phyloP scores from a whole-genome alignment of 352 stramenopile species.

The Pythium aristosporum region DNA sequence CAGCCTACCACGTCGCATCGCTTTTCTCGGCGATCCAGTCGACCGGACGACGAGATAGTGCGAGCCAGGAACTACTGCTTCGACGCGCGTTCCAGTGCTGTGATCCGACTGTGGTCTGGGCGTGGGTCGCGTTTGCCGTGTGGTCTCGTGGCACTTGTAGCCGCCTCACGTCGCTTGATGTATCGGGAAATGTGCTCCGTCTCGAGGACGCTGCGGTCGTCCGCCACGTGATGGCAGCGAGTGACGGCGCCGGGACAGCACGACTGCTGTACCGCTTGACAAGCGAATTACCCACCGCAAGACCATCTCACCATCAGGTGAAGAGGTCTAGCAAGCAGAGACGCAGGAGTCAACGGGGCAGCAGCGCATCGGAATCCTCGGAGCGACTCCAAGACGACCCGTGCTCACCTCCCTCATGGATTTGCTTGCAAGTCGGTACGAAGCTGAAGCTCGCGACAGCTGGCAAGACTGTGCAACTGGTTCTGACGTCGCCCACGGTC shows the following conservation, averaged over 20 bases:
- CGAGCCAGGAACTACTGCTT: constrained; percentile 31
- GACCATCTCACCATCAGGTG: neutral
- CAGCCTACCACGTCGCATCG: constrained; percentile 29
- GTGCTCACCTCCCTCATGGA: neutral
- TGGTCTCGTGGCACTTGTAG: constrained; percentile 16
- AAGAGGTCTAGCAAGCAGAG: neutral
- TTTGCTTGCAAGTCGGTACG: neutral
- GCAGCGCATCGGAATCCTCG: neutral
- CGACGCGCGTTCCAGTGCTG: constrained; percentile 27
- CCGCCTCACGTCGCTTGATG: constrained; percentile 26
- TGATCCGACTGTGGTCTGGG: constrained; percentile 28
- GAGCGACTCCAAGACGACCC: neutral
- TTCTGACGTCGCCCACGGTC: neutral
- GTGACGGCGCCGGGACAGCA: neutral
- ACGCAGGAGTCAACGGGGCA: neutral
- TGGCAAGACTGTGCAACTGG: neutral
- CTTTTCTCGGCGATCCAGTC: constrained; percentile 41
- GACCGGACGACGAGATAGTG: neutral
- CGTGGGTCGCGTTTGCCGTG: constrained; percentile 39
- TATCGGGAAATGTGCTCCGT: constrained; percentile 41
- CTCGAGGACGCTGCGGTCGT: constrained; percentile 31
- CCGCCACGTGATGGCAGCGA: neutral
- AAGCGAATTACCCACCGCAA: neutral
- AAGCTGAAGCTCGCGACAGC: neutral
- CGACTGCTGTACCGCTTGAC: constrained; percentile 1